phyloP scores from a whole-genome alignment of 345 rosid genomes.

The Citrus sinensis region DNA sequence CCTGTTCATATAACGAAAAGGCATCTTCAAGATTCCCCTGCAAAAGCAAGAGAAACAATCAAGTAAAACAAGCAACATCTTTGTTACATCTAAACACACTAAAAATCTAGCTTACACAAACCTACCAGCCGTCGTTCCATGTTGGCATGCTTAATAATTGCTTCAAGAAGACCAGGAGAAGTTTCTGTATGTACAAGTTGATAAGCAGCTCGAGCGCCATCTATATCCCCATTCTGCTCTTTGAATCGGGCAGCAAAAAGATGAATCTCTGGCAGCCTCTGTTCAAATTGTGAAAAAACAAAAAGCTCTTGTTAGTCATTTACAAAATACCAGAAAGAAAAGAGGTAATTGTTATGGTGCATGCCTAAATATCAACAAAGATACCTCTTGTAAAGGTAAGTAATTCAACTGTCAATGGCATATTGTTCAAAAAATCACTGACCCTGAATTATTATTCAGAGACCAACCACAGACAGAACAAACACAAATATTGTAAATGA shows the following conservation, averaged over 20 bases:
- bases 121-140: constrained; percentile 90
- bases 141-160: constrained; percentile 89
- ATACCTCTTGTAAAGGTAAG: background rate
- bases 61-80: constrained; percentile 14
- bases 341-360: background rate
- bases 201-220: constrained; percentile 88
- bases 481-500: background rate
- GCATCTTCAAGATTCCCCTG: constrained; percentile 86
- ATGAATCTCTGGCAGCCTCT: constrained; percentile 95
- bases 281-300: constrained; percentile 19
- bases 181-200: constrained; percentile 81
- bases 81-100: constrained; percentile 6
- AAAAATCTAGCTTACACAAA: constrained; percentile 14
- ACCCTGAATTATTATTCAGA: background rate
- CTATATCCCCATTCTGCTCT: constrained; percentile 78
- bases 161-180: constrained; percentile 95
- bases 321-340: background rate
- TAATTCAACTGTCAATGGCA: background rate
- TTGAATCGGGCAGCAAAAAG: constrained; percentile 85
- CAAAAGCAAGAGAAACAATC: constrained; percentile 22
- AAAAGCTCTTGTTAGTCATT: constrained; percentile 7
- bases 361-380: background rate
- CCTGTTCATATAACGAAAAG: constrained; percentile 77
- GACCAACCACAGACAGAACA: background rate
- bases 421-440: no score